Evolutionary conservation across 2,329 filamentous ascomycete species (phyloP), one percentile per base, ranked within the genome.

Genomic region (Periconia digitata): DNA sequence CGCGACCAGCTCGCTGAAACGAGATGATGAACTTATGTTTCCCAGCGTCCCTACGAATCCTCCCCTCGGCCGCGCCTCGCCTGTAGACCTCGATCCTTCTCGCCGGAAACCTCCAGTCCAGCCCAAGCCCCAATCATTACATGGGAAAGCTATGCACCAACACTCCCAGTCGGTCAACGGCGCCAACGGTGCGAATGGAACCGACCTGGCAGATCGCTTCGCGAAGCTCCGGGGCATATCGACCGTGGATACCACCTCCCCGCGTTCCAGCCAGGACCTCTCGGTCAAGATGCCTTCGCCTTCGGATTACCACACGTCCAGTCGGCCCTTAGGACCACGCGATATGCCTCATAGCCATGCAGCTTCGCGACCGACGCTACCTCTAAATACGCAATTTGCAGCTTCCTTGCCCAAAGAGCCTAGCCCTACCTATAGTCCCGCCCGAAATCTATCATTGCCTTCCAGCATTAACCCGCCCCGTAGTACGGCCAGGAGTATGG

Each of bases 391-490:
- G 21, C 66, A 70, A n/a, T 54, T 79, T n/a, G 66, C 82, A 7
- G 77, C 81, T 10, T 76, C 76, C 15, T 73, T 90, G 62, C 87
- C 87, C 10, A 87, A 87, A 64, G 72, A 86, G 39, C 88, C 88
- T 1, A 86, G 85, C 60, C 86, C 88, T 7, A 88, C 89, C 3
- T 92, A 91, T 63, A 90, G 85, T 59, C 88, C 88, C n/a, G 85
- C 85, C 1, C 79, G 87, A 27, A 89, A 88, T 22, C 87, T 84
- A 47, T 77, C 86, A 4, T 84, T 85, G 3, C 83, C 81, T 20
- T 84, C 85, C 50, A 79, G 82, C 20, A 81, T 87, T 8, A 79
- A 85, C 35, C 78, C 85, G 2, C 87, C 86, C 1, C 78, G 85
- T 20, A 85, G 81, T 58, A 85, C 82, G 3, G 80, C 85, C 1